Conservation (phyloP, 164 flowering plant species). For the Stephania cephalantha region DNA sequence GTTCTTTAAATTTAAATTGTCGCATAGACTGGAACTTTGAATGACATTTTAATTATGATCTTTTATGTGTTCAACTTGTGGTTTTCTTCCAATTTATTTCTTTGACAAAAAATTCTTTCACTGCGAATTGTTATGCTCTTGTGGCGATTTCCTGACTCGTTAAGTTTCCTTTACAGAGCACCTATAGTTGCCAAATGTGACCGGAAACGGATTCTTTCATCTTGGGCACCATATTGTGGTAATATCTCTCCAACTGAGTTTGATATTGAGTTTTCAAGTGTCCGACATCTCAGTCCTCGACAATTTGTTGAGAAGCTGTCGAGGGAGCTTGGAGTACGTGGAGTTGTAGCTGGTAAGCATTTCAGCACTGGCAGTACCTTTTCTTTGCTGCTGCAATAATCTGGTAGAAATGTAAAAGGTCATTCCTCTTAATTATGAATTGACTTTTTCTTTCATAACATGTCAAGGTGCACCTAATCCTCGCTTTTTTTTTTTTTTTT, state of each 20-base stretch:
- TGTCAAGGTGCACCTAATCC: background rate
- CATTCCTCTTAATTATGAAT: background rate
- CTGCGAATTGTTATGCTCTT: background rate
- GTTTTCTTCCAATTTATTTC: background rate
- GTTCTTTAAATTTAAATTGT: no score
- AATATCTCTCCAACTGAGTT: slow-evolving; percentile 56
- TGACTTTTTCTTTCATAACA: background rate
- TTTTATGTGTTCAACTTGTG: background rate
- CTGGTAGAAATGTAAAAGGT: background rate
- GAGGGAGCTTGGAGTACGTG: slow-evolving; percentile 68
- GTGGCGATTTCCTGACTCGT: background rate
- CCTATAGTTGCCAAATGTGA: slow-evolving; percentile 92
- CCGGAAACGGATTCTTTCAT: slow-evolving; percentile 67
- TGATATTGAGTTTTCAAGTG: slow-evolving; percentile 66
- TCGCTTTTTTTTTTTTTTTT: no score
- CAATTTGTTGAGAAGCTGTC: slow-evolving; percentile 85
- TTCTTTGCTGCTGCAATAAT: background rate
- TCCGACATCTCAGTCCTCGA: slow-evolving; percentile 73
- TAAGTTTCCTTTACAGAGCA: slow-evolving; percentile 39
- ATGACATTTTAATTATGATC: no score
- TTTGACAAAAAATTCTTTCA: background rate
- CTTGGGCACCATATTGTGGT: slow-evolving; percentile 79
- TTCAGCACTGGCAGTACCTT: background rate
- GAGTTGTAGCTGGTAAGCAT: slow-evolving; percentile 86
- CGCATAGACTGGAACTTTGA: no score